Evolutionary conservation across 495 filamentous ascomycete species (phyloP), one percentile per base, ranked within the genome.

Genomic region (Penicillium roqueforti): DNA sequence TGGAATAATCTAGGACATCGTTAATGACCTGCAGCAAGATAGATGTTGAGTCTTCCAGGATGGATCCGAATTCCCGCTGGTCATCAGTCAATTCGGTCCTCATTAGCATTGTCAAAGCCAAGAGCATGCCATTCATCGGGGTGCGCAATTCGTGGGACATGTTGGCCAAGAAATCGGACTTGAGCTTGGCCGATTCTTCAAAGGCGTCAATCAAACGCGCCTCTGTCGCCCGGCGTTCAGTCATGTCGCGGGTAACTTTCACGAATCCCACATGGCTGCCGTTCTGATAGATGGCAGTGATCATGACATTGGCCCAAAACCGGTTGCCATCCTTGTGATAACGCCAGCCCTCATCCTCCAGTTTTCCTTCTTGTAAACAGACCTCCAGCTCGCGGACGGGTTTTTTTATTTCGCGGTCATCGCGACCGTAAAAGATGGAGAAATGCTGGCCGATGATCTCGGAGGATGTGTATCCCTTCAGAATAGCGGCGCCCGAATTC

Each of bases 81-180:
- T 91, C 85, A 3, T 78, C 70, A 36, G 78, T 74, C 23, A 95
- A 69, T 6, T 74, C 62, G n/a, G 82, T 88, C 57, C 87, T 85
- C 19, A 85, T 67, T 26, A 92, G 70, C 51, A 89, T 76, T 37
- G 88, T 82, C 4, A 86, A 73, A 75, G 89, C 88, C 34, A 87
- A 80, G 43, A 88, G 83, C 60, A 91, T 86, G n/a, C 87, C 87
- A 4, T 83, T 82, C 65, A 88, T 87, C 6, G 85, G 85, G 5
- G 91, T 95, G 38, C 91, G 80, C 51, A 96, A 89, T 68, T 95
- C 91, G 68, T 95, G 91, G 20, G 83, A 88, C 89, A 95, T 95
- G 70, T 88, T 89, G 28, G 85, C 86, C 18, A 89, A 65, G 51
- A 88, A 89, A 25, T 84, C 82, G 19, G 76, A 82, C 59, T 87